These are phyloP conservation scores for Martensiomyces pterosporus DNA, from an alignment of 192 early-diverging fungal genomes.

Conservation along the genomic window DNA sequence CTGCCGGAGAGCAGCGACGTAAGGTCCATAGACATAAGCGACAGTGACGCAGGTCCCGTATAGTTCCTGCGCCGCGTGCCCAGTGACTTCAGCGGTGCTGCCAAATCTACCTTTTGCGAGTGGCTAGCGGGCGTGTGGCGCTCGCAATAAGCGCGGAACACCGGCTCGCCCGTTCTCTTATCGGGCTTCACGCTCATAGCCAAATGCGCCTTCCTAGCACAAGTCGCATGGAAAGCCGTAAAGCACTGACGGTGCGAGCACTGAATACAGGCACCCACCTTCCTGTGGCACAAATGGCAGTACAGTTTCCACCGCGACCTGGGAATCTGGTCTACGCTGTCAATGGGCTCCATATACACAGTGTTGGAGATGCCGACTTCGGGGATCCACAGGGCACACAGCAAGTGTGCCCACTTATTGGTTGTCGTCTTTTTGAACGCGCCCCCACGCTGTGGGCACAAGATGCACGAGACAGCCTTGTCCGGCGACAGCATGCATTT, in stretches of 20 bases:
- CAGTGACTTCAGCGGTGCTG: slow-evolving; percentile 24
- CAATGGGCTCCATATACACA: slow-evolving; percentile 98
- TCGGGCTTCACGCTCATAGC: slow-evolving; percentile 79
- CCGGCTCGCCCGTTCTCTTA: slow-evolving; percentile 55
- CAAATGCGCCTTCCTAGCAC: slow-evolving; percentile 81
- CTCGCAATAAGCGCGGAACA: slow-evolving; percentile 80
- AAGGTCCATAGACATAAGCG: slow-evolving; percentile 22
- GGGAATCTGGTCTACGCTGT: slow-evolving; percentile 86
- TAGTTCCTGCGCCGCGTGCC: slow-evolving; percentile 9
- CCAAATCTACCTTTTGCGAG: slow-evolving; percentile 21
- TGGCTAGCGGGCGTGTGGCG: slow-evolving; percentile 75
- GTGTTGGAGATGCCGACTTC: slow-evolving; percentile 84
- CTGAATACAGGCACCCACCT: slow-evolving; percentile 90
- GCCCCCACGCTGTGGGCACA: slow-evolving; percentile 91
- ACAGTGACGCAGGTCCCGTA: slow-evolving; percentile 6
- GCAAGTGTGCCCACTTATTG: slow-evolving; percentile 92
- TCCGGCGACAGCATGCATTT: slow-evolving; percentile 97
- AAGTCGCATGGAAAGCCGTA: slow-evolving; percentile 88
- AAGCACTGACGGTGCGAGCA: slow-evolving; percentile 88
- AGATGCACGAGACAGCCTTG: slow-evolving; percentile 77
- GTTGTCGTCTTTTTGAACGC: slow-evolving; percentile 95
- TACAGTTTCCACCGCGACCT: slow-evolving; percentile 79
- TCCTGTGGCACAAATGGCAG: slow-evolving; percentile 84
- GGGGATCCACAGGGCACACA: slow-evolving; percentile 97
- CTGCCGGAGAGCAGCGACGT: slow-evolving; percentile 9